Base-by-base conservation (phyloP, 345 rosid genomes). In the Citrus maxima region DNA sequence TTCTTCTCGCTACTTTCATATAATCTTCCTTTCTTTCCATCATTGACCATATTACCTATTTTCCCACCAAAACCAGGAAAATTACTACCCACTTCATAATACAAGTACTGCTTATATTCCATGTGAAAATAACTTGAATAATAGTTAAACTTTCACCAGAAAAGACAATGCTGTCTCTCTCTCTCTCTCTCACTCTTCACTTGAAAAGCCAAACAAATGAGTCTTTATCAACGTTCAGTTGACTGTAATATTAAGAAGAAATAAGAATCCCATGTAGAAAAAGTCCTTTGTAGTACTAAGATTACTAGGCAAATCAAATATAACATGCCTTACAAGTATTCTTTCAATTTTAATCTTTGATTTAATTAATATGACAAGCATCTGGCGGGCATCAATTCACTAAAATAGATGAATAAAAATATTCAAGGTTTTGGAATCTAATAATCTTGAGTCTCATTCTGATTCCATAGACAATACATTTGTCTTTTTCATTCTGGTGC, bases 41-140 rank as follows among this genome's bases (percentile, higher is more conserved):
- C 85, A 74, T 73, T 40, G 77, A 82, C 80, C 85, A 85, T 80
- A 58, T 56, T 55, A 76, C 32, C 70, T 61, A 19, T 46, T 35
- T 40, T 38, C 67, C 64, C 25, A n/a, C 56, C 32, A n/a, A 67
- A 21, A 7, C 63, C 19, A 51, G 22, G 46, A 78, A 32, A 32
- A 40, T 10, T 2, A 32, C 35, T 7, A 51, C 35, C 27, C 62
- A 28, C 72, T 35, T 12, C 22, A 9, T 21, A 68, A 42, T 25
- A 46, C 58, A 54, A 54, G 58, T 18, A 5, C 22, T 54, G 19
- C 58, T 54, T 54, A 25, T 69, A 27, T 67, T 49, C 35, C 25
- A 65, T 21, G 34, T 19, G 40, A 65, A 32, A 22, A 21, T 35
- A 60, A 59, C 37, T 42, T 27, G 8, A 25, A 74, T 18, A 25